phyloP scores from a whole-genome alignment of 768 basidiomycete genomes.

The Pholiota molesta region DNA sequence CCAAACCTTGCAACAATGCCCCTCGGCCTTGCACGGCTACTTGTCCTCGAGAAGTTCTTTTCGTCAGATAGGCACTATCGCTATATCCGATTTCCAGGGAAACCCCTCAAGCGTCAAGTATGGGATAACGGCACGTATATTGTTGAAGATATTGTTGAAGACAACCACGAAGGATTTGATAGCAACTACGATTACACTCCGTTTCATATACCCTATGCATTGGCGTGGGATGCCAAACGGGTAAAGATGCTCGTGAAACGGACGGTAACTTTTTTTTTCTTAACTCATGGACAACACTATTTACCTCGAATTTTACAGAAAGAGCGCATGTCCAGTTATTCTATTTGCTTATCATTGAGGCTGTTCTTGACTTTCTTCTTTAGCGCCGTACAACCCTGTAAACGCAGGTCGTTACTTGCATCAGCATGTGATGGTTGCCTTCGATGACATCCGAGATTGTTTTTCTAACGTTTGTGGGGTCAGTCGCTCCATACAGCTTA shows the following conservation, averaged over 20 bases:
- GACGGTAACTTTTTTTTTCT: background rate
- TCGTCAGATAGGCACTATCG: background rate
- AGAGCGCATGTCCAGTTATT: background rate
- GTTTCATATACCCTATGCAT: conserved; percentile 9
- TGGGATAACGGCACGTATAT: background rate
- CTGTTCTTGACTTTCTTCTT: too few relatives aligned
- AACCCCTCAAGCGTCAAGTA: background rate
- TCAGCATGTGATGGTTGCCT: background rate
- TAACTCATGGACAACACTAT: too few relatives aligned
- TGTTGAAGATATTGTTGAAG: too few relatives aligned
- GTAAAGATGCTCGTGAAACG: background rate
- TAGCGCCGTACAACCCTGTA: background rate
- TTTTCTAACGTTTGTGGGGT: background rate
- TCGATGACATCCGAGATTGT: background rate
- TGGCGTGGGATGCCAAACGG: conserved; percentile 9
- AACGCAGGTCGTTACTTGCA: background rate
- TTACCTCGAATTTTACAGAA: background rate
- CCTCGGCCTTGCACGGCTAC: too few relatives aligned
- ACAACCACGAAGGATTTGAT: background rate
- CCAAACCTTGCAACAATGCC: too few relatives aligned
- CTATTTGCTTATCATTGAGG: background rate
- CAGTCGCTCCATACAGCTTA: background rate
- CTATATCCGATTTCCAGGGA: background rate
- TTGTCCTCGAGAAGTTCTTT: background rate
- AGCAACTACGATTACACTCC: conserved; percentile 1